phyloP scores from a whole-genome alignment of 768 basidiomycete species.

The Phylloporus arenicola region DNA sequence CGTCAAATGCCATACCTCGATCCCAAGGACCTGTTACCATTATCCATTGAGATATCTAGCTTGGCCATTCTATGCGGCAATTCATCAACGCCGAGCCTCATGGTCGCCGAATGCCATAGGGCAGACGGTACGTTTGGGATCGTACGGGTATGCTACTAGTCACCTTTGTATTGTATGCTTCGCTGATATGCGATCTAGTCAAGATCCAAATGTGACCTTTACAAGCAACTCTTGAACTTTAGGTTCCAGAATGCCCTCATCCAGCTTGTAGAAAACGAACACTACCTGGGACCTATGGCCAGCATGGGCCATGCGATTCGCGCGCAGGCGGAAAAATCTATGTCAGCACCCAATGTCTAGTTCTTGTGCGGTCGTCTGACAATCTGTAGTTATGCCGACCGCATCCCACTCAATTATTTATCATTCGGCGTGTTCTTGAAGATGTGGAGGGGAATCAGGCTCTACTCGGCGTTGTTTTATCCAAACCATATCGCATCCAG shows the following conservation, averaged over 20 bases:
- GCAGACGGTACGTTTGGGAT: conserved; percentile 78
- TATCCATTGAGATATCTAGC: conserved; percentile 73
- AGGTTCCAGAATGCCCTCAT: conserved; percentile 63
- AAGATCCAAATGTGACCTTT: conserved; percentile 72
- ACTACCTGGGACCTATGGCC: conserved; percentile 64
- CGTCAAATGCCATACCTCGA: conserved; percentile 66
- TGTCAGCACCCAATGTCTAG: conserved; percentile 8
- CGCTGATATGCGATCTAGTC: conserved; percentile 43
- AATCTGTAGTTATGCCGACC: conserved; percentile 20
- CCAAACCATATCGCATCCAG: conserved; percentile 3
- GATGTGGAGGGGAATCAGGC: conserved; percentile 51
- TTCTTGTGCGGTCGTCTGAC: conserved; percentile 6
- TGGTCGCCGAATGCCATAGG: conserved; percentile 77
- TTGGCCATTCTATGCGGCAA: conserved; percentile 86
- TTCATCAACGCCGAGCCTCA: conserved; percentile 72
- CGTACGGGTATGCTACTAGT: conserved; percentile 48
- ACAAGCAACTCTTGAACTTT: conserved; percentile 74
- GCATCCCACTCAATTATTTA: conserved; percentile 30
- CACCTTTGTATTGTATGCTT: conserved; percentile 4
- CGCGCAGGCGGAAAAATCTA: conserved; percentile 47
- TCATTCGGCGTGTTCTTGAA: conserved; percentile 40
- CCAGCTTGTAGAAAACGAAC: conserved; percentile 68
- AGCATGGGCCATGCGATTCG: conserved; percentile 60
- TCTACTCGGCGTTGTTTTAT: conserved; percentile 36
- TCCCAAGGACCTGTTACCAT: conserved; percentile 78